These are phyloP conservation scores for Dactylellina haptotyla DNA, from an alignment of 2,329 filamentous ascomycete species.

Conservation along the genomic window DNA sequence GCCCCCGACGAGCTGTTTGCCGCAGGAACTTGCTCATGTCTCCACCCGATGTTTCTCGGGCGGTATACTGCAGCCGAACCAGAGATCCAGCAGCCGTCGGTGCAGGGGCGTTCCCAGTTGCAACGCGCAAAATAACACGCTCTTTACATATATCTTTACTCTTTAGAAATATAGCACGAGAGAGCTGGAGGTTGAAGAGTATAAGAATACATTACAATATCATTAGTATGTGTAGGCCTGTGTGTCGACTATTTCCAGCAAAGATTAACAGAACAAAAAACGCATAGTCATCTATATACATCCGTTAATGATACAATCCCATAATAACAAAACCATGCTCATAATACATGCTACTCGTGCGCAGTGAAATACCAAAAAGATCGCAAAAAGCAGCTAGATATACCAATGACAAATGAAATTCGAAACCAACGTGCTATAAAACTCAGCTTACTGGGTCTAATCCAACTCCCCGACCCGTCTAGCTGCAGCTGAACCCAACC, in stretches of 20 bases:
- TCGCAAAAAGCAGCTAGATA: not conserved
- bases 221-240: not conserved
- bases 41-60: too few species aligned
- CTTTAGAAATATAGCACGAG: too few species aligned
- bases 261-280: not conserved
- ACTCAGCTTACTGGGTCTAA: too few species aligned
- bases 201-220: not conserved
- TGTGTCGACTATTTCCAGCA: not conserved
- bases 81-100: not conserved
- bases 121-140: not conserved
- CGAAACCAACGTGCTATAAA: not conserved
- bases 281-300: constrained; percentile 6
- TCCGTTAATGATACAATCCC: not conserved
- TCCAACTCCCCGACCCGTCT: constrained; percentile 40
- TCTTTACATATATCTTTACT: too few species aligned
- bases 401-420: not conserved
- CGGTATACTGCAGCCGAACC: not conserved
- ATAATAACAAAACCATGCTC: not conserved
- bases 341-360: not conserved
- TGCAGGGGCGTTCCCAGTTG: not conserved
- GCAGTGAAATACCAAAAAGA: not conserved
- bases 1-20: constrained; percentile 11
- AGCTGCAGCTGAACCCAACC: constrained; percentile 36
- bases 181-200: not conserved
- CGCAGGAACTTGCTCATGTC: constrained; percentile 38